Base-by-base conservation (phyloP, 78 protist species). In the Monosiga brevicollis region DNA sequence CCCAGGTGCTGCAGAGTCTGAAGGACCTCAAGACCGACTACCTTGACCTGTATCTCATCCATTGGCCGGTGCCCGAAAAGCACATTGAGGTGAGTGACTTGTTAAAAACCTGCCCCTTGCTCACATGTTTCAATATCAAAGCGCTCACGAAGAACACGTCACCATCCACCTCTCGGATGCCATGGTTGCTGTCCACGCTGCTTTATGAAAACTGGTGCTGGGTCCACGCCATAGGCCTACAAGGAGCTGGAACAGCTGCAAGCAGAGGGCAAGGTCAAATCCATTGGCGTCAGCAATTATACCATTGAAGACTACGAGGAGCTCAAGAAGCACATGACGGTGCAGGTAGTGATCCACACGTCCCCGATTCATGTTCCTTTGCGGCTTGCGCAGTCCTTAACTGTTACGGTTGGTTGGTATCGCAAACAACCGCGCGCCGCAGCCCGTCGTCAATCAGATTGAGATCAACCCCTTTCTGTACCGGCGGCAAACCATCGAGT, bases 221-320 rank as follows among this genome's bases (percentile, higher is more conserved):
- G n/a, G n/a, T n/a, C n/a, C n/a, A n/a, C n/a, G n/a, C n/a, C n/a
- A 49, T 15, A 49, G 62, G 62, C 62, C 6, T 49, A 49, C 62
- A 49, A 49, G 62, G 75, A 55, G 42, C 81, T 87, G 73, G 90
- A 87, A 79, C n/a, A 32, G 73, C 29, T 73, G 39, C 54, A 74
- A 25, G 26, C 0, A 1, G 76, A 83, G 34, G 90, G 86, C 29
- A 38, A 32, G 38, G n/a, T 87, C 35, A 41, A 55, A 24, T 1
- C 42, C 39, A 72, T 87, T n/a, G 90, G 90, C 42, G 80, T 87
- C 41, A 82, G 86, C 78, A 87, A 87, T 79, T 87, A 79, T 72
- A 84, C 73, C 55, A 41, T 76, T 34, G 77, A 76, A 37, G 85
- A 82, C 77, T n/a, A 37, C 36, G 22, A 76, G 40, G 86, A 81